Evolutionary conservation across 768 basidiomycete species (phyloP).

Genomic region (Tephrocybe sp.): DNA sequence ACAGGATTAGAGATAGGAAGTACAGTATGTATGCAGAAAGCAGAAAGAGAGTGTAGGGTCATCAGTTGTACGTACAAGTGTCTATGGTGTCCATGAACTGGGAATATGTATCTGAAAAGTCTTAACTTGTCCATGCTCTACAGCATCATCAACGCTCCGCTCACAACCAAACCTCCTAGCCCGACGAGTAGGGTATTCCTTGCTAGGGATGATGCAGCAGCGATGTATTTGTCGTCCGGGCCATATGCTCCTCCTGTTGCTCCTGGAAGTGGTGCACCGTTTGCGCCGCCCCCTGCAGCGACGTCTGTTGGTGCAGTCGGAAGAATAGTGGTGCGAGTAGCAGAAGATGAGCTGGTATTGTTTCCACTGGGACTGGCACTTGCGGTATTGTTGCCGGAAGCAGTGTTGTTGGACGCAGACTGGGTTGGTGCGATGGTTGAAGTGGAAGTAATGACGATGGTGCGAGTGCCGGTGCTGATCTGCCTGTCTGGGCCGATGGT

Average conservation of each 20-base stretch:
- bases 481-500: constrained; percentile 41
- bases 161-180: constrained; percentile 45
- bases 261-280: constrained; percentile 66
- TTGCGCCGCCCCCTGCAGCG: constrained; percentile 50
- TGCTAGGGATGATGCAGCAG: constrained; percentile 49
- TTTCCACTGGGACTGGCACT: constrained; percentile 25
- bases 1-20: not conserved
- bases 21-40: not conserved
- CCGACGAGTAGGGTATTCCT: constrained; percentile 44
- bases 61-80: constrained; percentile 8
- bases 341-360: constrained; percentile 31
- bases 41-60: not conserved
- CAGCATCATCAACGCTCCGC: constrained; percentile 46
- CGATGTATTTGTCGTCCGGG: constrained; percentile 68
- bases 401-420: constrained; percentile 11
- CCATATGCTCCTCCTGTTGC: constrained; percentile 55
- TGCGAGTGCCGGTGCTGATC: constrained; percentile 36
- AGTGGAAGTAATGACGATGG: constrained; percentile 50
- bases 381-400: constrained; percentile 23
- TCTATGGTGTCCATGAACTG: constrained; percentile 16
- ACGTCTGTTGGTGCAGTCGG: constrained; percentile 62
- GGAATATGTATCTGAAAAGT: constrained; percentile 4
- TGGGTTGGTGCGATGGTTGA: constrained; percentile 31
- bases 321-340: constrained; percentile 34
- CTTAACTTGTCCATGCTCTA: constrained; percentile 30